Base-by-base conservation (phyloP, 192 early-diverging fungal species). In the Phycomyces nitens region DNA sequence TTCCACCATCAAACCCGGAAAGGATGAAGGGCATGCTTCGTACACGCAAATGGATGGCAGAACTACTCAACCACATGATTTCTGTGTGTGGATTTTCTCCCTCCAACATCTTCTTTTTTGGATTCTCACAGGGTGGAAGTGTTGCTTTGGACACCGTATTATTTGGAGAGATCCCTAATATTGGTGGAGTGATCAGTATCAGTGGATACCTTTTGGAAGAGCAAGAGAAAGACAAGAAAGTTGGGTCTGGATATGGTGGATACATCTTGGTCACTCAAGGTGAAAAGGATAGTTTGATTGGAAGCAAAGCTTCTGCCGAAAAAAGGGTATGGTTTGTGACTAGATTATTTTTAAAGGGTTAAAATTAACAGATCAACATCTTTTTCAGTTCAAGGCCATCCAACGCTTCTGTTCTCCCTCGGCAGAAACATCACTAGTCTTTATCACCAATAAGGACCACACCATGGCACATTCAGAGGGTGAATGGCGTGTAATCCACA, bases 41-140 rank as follows among this genome's bases (percentile, higher is more conserved):
- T 9, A 82, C 83, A 10, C 72, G 86, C 0, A 60, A 61, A 3
- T 26, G 74, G 3, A 49, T 91, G 9, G 23, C 68, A 16, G 61
- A 64, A 16, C 74, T 92, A 16, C 20, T 89, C 1, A 24, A 75
- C 8, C 70, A 82, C 29, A 59, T 76, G 43, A 67, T 83, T 7
- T 52, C 75, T 10, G 42, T 74, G 9, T 79, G 78, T 56, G 66
- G 72, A n/a, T 86, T 77, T 62, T 52, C 58, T 0, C 57, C 75
- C 5, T 55, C 58, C 38, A 68, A 76, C 21, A 79, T 90, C 27
- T 80, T 84, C 43, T 55, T 92, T 3, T 82, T 93, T 72, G 91
- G 91, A 3, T 93, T 91, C 68, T 81, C 86, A 11, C 88, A 93
- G 47, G 91, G 91, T 39, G 91, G 78, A 2, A 70, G 76, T 5